A percentile compares a stretch with the other conserved stretches of the same genome.
Conservation (phyloP, 805 yeast genomes). For the Sungouiozyma intestinalis region DNA sequence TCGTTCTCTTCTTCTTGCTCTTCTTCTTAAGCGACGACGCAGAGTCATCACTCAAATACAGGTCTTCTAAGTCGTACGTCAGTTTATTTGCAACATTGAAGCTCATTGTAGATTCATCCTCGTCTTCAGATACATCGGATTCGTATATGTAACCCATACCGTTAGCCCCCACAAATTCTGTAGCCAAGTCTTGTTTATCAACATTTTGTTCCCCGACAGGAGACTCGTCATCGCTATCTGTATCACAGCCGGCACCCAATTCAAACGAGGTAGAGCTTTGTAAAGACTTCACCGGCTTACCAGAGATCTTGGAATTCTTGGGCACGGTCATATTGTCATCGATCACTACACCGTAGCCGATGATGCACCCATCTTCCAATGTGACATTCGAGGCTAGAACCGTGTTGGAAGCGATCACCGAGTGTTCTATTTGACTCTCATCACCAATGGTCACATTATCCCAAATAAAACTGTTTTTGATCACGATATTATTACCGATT, state of each 20-base stretch:
- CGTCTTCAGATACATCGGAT: slow-evolving; percentile 28
- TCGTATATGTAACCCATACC: slow-evolving; percentile 32
- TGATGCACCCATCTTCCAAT: slow-evolving; percentile 60
- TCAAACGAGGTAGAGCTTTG: slow-evolving; percentile 12
- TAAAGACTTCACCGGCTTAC: slow-evolving; percentile 33
- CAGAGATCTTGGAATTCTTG: slow-evolving; percentile 42
- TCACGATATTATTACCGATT: slow-evolving; percentile 67
- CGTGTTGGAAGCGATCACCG: slow-evolving; percentile 64
- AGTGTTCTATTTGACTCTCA: slow-evolving; percentile 42
- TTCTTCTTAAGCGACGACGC: slow-evolving; percentile 41
- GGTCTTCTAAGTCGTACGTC: slow-evolving; percentile 37
- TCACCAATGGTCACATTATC: slow-evolving; percentile 69
- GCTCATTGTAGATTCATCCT: slow-evolving; percentile 20
- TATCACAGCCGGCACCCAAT: slow-evolving; percentile 22
- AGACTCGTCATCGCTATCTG: slow-evolving; percentile 12
- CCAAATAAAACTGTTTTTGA: slow-evolving; percentile 79
- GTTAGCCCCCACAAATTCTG: slow-evolving; percentile 28
- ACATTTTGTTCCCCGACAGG: slow-evolving; percentile 10
- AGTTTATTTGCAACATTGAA: slow-evolving; percentile 26
- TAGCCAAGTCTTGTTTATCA: slow-evolving; percentile 6
- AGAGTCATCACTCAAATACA: slow-evolving; percentile 49
- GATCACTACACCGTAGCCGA: slow-evolving; percentile 66
- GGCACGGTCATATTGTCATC: slow-evolving; percentile 43
- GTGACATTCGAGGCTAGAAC: slow-evolving; percentile 41
- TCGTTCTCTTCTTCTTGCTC: slow-evolving; percentile 35